Evolutionary conservation across 2,329 filamentous ascomycete genomes (phyloP), one percentile per base, ranked within the genome.

Genomic region (Neofusicoccum sp.): DNA sequence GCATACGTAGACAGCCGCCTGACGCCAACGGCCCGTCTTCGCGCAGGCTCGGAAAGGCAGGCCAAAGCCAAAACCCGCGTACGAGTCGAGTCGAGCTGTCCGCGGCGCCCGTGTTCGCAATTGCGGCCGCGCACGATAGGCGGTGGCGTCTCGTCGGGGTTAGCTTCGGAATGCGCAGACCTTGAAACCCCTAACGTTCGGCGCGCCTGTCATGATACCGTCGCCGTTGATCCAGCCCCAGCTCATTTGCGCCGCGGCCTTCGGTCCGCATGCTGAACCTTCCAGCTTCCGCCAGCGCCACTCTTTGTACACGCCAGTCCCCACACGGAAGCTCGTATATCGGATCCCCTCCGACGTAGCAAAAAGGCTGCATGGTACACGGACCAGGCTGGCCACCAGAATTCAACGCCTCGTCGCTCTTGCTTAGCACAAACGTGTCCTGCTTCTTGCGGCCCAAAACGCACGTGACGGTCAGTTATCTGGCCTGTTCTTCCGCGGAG

Each of bases 101-200:
- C 22, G 3, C 37, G 9, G 9, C 11, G 11, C 11, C 16, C 49
- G 22, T 28, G 11, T n/a, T 43, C 4, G 29, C 28, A 11, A 6
- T 39, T 7, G 39, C 50, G 16, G 36, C 36, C 22, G 36, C 28
- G 12, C 28, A 39, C 43, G 54, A 58, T 58, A 58, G 45, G 54
- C 54, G 37, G 33, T 31, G 3, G 9, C 16, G 34, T 9, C 33
- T 33, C 9, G 14, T 9, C 16, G 16, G 22, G 37, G 41, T 41
- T 47, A 58, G 54, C 39, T 45, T 29, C 22, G 11, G 54, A 29
- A 29, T 58, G 39, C 54, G 54, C 54, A 8, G 31, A 28, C 52
- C 28, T 43, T 58, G 54, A 58, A 58, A 58, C 54, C 54, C 39
- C 54, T 58, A 45, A 45, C 28, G 33, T 45, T 36, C 54, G 39